Percentiles rank a stretch among this genome's conserved stretches.
These are phyloP conservation scores for Ceratocystis diversiconidia DNA, from an alignment of 2,329 filamentous ascomycete species.

Conservation along the genomic window DNA sequence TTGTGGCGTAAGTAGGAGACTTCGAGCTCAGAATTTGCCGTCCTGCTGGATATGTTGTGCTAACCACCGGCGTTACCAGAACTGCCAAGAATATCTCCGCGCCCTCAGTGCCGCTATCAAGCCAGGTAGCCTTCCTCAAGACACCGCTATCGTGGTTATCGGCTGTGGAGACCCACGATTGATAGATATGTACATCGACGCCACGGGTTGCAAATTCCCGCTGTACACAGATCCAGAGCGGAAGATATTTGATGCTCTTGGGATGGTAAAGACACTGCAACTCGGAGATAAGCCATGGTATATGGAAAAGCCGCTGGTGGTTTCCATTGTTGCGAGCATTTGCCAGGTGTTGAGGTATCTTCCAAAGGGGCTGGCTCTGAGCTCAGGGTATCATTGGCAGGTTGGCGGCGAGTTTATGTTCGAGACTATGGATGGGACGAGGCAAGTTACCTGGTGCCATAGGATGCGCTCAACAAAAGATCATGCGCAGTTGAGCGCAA, in stretches of 20 bases:
- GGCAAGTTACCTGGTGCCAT: conserved; percentile 63
- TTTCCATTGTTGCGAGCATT: conserved; percentile 37
- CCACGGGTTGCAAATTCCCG: conserved; percentile 54
- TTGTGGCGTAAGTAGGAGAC: conserved; percentile 48
- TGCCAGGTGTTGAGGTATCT: conserved; percentile 46
- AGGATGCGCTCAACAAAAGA: conserved; percentile 68
- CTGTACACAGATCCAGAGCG: conserved; percentile 62
- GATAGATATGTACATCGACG: conserved; percentile 50
- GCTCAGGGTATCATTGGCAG: conserved; percentile 52
- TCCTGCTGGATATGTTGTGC: neutral
- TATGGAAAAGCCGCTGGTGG: conserved; percentile 40
- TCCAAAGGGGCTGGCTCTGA: conserved; percentile 42
- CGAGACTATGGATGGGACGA: conserved; percentile 38
- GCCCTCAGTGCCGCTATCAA: conserved; percentile 45
- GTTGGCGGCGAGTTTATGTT: conserved; percentile 72
- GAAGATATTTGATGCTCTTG: conserved; percentile 50
- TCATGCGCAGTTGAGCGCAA: conserved; percentile 55
- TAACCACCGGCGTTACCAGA: conserved; percentile 30
- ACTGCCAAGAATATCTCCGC: conserved; percentile 62
- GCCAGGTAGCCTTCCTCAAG: conserved; percentile 35
- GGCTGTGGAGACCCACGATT: conserved; percentile 57
- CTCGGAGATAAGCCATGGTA: conserved; percentile 50
- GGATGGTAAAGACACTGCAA: conserved; percentile 51
- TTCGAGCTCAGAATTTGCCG: neutral
- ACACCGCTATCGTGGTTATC: conserved; percentile 53